Evolutionary conservation across 345 rosid genomes (phyloP).

Genomic region (Gossypium rotundifolium): DNA sequence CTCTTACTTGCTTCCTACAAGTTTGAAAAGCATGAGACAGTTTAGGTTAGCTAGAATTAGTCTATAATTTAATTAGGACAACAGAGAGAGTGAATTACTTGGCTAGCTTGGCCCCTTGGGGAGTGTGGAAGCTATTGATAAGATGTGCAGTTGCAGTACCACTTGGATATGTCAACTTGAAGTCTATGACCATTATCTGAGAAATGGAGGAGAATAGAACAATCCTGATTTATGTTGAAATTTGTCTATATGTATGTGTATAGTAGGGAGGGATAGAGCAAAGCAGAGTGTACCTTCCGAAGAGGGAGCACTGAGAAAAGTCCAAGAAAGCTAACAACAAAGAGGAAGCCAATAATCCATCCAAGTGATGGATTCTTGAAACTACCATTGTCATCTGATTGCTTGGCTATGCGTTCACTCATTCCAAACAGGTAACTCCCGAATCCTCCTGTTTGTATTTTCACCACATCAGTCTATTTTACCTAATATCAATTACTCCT

Average conservation of each 20-base stretch:
- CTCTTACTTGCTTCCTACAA: conserved; percentile 68
- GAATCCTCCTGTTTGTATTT: conserved; percentile 45
- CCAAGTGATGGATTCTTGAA: conserved; percentile 8
- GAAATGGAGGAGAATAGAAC: background rate
- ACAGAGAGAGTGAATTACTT: conserved; percentile 33
- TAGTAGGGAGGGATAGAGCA: background rate
- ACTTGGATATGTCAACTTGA: conserved; percentile 73
- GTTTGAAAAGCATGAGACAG: background rate
- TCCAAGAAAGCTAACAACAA: conserved; percentile 86
- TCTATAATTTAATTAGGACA: background rate
- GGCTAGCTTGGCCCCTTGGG: conserved; percentile 73
- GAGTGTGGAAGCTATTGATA: conserved; percentile 88
- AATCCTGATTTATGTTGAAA: no score
- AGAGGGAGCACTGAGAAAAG: conserved; percentile 77
- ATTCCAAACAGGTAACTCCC: conserved; percentile 75
- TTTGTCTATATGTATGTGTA: no score
- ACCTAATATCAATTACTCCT: no score
- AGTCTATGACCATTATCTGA: conserved; percentile 72
- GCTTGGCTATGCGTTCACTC: conserved; percentile 55
- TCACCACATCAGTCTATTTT: no score
- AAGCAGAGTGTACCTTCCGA: conserved; percentile 47
- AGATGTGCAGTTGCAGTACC: conserved; percentile 89
- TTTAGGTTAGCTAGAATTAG: background rate
- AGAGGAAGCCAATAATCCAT: conserved; percentile 46
- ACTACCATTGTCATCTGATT: conserved; percentile 29